Percentiles rank a stretch among this genome's conserved stretches.
phyloP scores from a whole-genome alignment of 2,329 filamentous ascomycete species.

The Cordyceps tenuipes region DNA sequence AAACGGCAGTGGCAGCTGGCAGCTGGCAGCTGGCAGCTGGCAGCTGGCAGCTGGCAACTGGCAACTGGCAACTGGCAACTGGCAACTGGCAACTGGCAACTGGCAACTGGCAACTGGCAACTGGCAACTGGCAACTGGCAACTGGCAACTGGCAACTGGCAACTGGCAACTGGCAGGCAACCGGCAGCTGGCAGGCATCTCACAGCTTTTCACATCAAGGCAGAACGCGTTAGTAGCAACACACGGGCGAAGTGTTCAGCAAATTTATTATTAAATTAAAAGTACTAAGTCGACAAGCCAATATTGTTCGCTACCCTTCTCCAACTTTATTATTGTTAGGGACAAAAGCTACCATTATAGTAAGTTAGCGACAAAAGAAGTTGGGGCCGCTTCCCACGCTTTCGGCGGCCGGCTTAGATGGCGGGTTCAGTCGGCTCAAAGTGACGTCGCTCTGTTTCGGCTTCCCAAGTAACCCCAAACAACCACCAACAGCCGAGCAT shows the following conservation, averaged over 20 bases:
- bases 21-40: neutral
- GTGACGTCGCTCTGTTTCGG: constrained; percentile 18
- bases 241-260: neutral
- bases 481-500: constrained; percentile 11
- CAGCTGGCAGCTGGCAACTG: too few species aligned
- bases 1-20: constrained; percentile 3
- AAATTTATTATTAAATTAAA: neutral
- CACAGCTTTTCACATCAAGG: neutral
- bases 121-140: neutral
- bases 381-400: neutral
- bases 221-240: neutral
- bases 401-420: constrained; percentile 3
- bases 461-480: constrained; percentile 9
- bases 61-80: too few species aligned
- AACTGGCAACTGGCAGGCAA: too few species aligned
- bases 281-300: neutral
- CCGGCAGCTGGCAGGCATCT: too few species aligned
- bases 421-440: constrained; percentile 29
- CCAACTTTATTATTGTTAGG: neutral
- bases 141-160: too few species aligned
- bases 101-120: neutral
- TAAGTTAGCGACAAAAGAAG: neutral
- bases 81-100: too few species aligned
- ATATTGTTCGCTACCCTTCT: neutral
- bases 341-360: too few species aligned